Base-by-base conservation (phyloP, 148 eudicot genomes). In the Amaranthus palmeri region DNA sequence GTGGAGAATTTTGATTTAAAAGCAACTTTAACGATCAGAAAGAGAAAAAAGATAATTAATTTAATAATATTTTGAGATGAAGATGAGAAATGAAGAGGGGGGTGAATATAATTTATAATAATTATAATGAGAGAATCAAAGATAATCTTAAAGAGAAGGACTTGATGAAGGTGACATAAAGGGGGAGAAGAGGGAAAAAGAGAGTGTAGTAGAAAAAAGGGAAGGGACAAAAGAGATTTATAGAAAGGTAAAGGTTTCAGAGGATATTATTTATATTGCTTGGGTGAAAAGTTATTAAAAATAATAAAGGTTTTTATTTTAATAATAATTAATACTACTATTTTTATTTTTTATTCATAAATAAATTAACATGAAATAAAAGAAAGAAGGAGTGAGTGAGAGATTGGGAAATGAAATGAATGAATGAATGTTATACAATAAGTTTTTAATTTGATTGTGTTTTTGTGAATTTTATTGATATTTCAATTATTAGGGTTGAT, bases 101-200 rank as follows among this genome's bases (percentile, higher is more conserved):
- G 74, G 43, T 63, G 67, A 45, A n/a, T 45, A 61, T 59, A 72
- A 36, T 41, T n/a, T 58, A 61, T 74, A n/a, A n/a, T n/a, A 70
- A 51, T 62, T 44, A 68, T n/a, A 75, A 45, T 51, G 74, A 76
- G 78, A 81, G 74, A 63, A 88, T 86, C 85, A 85, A 77, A 76
- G 83, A 67, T 84, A 82, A 90, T 90, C 91, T 88, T 95, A 67
- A 83, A 79, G 96, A 90, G 95, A 86, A 83, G 95, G 96, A 93
- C 88, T 85, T 46, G 63, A 15, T 73, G 96, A 90, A 86, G 83
- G 78, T 74, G 97, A 92, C 88, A 88, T 81, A 79, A 58, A 54
- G 65, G 72, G 15, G 81, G 47, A 73, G 64, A 55, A 79, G 61
- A 54, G 65, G 72, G 15, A 81, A 43, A 73, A 53, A 55, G 53